Conservation (phyloP, 2,329 filamentous ascomycete species). For the Sordariomycetes sp. region DNA sequence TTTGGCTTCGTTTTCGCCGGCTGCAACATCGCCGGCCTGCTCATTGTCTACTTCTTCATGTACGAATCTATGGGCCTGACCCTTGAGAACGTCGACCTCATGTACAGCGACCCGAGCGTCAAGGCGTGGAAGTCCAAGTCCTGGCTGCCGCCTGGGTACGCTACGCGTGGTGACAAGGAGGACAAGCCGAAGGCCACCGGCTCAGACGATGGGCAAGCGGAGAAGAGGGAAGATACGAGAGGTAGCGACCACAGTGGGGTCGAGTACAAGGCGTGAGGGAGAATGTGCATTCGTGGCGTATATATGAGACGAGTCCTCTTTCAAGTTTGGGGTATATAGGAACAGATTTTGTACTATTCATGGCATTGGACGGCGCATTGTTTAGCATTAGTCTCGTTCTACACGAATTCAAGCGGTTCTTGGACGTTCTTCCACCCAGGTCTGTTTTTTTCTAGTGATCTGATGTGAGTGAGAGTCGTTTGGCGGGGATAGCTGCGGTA, state of each 20-base stretch:
- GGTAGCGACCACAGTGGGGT: background rate
- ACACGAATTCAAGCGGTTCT: too few relatives aligned
- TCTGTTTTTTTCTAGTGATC: too few relatives aligned
- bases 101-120: constrained; percentile 51
- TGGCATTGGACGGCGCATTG: too few relatives aligned
- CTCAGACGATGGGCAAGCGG: background rate
- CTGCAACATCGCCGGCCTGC: constrained; percentile 46
- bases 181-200: constrained; percentile 9
- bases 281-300: background rate
- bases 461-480: too few relatives aligned
- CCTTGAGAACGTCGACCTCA: constrained; percentile 62
- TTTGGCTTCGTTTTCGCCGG: constrained; percentile 58
- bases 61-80: constrained; percentile 54
- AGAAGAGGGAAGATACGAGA: background rate
- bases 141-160: constrained; percentile 38
- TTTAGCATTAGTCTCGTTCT: too few relatives aligned
- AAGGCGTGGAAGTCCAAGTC: constrained; percentile 48
- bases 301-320: background rate
- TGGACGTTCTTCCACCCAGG: too few relatives aligned
- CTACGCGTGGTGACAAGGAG: constrained; percentile 25
- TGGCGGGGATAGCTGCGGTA: too few relatives aligned
- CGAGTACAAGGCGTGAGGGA: background rate
- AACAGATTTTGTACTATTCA: too few relatives aligned
- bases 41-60: constrained; percentile 59
- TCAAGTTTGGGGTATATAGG: too few relatives aligned